Evolutionary conservation across 78 protist species (phyloP).

Genomic region (Planoprotostelium fungivorum): DNA sequence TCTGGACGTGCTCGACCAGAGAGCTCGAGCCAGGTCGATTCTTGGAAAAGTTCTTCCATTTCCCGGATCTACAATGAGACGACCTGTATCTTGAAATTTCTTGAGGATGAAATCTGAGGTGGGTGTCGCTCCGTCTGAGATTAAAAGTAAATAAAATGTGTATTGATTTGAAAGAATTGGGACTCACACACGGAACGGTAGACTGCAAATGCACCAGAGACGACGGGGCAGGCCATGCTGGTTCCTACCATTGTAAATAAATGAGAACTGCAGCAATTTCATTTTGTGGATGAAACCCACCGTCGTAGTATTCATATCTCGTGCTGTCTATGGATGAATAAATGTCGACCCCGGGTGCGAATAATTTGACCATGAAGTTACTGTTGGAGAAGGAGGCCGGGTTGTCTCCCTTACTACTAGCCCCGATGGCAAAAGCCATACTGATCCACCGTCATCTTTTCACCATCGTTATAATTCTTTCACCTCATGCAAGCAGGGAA

Average conservation of each 20-base stretch:
- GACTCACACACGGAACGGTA: background rate
- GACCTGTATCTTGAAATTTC: background rate
- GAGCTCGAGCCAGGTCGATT: background rate
- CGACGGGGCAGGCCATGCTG: background rate
- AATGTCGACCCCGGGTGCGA: background rate
- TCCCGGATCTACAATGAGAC: background rate
- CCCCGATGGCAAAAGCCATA: background rate
- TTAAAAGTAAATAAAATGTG: background rate
- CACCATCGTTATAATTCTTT: too few species aligned
- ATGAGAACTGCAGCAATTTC: too few species aligned
- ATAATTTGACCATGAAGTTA: background rate
- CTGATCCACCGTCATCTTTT: too few species aligned
- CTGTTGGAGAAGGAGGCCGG: background rate
- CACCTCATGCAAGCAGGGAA: background rate
- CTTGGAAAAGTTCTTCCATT: background rate
- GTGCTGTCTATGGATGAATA: background rate
- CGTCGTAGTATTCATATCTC: too few species aligned
- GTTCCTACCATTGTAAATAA: background rate
- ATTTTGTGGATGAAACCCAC: too few species aligned
- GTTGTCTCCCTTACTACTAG: background rate
- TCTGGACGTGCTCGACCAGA: background rate
- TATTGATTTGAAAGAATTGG: background rate
- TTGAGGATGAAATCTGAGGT: background rate
- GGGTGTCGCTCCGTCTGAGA: background rate
- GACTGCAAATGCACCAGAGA: background rate